Conservation (phyloP, 768 basidiomycete genomes). For the Baorangia bicolor region DNA sequence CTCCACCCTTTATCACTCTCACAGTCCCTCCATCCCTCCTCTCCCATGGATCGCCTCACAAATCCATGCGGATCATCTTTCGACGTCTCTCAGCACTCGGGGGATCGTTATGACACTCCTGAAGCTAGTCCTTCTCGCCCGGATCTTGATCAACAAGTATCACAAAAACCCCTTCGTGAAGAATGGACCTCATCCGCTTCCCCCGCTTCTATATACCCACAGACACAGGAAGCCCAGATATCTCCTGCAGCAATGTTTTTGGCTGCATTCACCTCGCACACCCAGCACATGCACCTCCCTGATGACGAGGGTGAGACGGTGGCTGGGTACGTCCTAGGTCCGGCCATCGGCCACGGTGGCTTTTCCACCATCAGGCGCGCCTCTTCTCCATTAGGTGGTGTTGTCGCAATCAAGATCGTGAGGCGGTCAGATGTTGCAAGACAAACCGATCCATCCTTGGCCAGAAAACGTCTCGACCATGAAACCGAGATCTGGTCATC, state of each 20-base stretch:
- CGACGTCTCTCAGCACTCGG: background rate
- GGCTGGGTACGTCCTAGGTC: conserved; percentile 72
- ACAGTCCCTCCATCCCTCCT: conserved; percentile 4
- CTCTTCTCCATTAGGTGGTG: conserved; percentile 57
- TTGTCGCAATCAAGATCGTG: conserved; percentile 85
- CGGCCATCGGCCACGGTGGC: conserved; percentile 74
- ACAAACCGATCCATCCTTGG: conserved; percentile 46
- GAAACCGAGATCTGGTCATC: conserved; percentile 74
- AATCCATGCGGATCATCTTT: conserved; percentile 12
- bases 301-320: conserved; percentile 70
- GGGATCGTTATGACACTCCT: background rate
- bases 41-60: conserved; percentile 5
- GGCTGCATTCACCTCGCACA: conserved; percentile 54
- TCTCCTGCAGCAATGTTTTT: conserved; percentile 80
- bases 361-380: conserved; percentile 81
- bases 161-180: conserved; percentile 14
- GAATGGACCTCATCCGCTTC: background rate
- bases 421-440: conserved; percentile 55
- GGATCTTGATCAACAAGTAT: conserved; percentile 31
- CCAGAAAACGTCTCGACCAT: conserved; percentile 58
- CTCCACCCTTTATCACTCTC: conserved; percentile 3
- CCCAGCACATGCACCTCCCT: conserved; percentile 37
- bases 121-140: conserved; percentile 6
- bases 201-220: conserved; percentile 4
- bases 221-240: conserved; percentile 18